Percentiles rank a stretch among this genome's conserved stretches.
Evolutionary conservation across 2,329 filamentous ascomycete species (phyloP).

Genomic region (Trichoderma koningii): DNA sequence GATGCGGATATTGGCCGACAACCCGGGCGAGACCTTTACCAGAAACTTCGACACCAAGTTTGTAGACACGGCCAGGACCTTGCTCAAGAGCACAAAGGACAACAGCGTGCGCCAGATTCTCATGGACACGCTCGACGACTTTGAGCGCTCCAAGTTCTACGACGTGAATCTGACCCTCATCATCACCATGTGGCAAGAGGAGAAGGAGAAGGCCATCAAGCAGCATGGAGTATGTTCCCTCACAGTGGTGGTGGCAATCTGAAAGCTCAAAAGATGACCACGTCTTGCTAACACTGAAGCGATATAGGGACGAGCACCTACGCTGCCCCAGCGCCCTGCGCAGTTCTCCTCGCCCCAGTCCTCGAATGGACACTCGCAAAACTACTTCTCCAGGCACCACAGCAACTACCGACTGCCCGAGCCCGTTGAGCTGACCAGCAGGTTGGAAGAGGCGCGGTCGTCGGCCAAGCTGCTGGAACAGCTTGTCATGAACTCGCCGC

Average conservation of each 20-base stretch:
- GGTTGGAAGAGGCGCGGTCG: conserved; percentile 86
- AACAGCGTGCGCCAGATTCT: conserved; percentile 80
- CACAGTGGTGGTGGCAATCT: too few relatives aligned
- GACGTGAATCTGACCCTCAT: conserved; percentile 74
- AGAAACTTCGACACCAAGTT: conserved; percentile 86
- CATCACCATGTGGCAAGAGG: conserved; percentile 84
- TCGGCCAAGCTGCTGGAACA: conserved; percentile 92
- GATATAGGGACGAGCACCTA: conserved; percentile 33
- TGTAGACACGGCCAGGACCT: conserved; percentile 70
- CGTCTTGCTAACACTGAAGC: background rate
- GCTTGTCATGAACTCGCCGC: conserved; percentile 81
- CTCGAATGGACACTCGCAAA: conserved; percentile 49
- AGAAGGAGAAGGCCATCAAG: conserved; percentile 68
- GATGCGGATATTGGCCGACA: conserved; percentile 85
- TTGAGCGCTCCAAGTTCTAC: conserved; percentile 69
- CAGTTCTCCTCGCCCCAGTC: conserved; percentile 25
- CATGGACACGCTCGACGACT: conserved; percentile 79
- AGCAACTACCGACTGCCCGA: conserved; percentile 59
- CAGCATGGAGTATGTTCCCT: conserved; percentile 50
- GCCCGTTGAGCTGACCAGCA: conserved; percentile 74
- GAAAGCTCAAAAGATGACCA: background rate
- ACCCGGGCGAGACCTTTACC: conserved; percentile 89
- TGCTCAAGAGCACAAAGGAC: conserved; percentile 72
- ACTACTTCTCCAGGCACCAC: conserved; percentile 60
- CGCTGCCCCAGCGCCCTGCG: conserved; percentile 29